These are phyloP conservation scores for Bassia scoparia DNA, from an alignment of 148 eudicot genomes.

Conservation along the genomic window DNA sequence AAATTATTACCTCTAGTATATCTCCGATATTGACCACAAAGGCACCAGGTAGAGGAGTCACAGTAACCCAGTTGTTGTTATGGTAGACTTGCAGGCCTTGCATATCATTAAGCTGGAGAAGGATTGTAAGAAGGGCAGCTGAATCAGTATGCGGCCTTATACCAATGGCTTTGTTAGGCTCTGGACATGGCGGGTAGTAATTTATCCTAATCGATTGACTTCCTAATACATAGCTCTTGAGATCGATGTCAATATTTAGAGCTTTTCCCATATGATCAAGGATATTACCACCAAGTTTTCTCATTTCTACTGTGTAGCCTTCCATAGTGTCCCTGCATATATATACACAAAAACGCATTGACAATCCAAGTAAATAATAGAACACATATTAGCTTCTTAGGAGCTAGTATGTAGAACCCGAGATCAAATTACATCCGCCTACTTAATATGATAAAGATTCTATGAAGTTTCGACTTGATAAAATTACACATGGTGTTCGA, in stretches of 20 bases:
- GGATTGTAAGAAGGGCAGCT: conserved; percentile 11
- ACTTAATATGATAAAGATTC: no score
- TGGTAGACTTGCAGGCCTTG: conserved; percentile 29
- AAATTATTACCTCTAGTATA: conserved; percentile 27
- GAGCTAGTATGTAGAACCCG: no score
- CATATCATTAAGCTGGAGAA: conserved; percentile 1
- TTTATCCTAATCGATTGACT: conserved; percentile 29
- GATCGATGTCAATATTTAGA: conserved; percentile 4
- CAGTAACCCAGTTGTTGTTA: conserved; percentile 16
- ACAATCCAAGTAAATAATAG: no score
- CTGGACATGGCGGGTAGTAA: conserved; percentile 36
- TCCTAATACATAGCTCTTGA: conserved; percentile 12
- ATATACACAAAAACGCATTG: neutral
- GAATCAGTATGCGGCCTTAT: conserved; percentile 28
- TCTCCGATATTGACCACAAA: conserved; percentile 27
- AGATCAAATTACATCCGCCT: no score
- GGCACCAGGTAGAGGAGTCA: conserved; percentile 25
- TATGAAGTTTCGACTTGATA: no score
- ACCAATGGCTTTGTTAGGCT: conserved; percentile 28
- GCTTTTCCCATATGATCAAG: conserved; percentile 16
- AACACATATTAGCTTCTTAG: no score
- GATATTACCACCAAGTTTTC: conserved; percentile 16
- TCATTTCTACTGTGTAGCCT: conserved; percentile 8
- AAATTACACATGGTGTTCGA: no score
- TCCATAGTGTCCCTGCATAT: conserved; percentile 11